Base-by-base conservation (phyloP, 1,284 basidiomycete species). In the Cystobasidium sp. region DNA sequence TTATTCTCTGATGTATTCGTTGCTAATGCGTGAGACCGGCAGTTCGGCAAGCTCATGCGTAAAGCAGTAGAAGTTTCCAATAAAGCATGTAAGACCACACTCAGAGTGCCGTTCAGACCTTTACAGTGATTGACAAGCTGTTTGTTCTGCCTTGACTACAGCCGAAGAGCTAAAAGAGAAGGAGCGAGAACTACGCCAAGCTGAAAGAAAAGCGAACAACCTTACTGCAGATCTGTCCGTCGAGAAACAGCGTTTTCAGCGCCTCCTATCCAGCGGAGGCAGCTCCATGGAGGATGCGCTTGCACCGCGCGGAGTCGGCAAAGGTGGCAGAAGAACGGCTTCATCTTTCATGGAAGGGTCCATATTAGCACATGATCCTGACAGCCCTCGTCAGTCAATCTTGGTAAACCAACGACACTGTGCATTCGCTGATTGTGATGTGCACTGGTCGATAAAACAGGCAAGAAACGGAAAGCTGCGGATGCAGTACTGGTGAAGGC, bases 391-490 rank as follows among this genome's bases (percentile, higher is more conserved):
- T 63, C 14, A 22, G 41, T 46, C 4, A 7, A n/a, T 47, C n/a
- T 6, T 22, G 6, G 12, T 12, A 5, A 31, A 47, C 39, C 43
- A 46, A 22, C 8, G 3, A 46, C 20, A 24, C 4, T 46, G 16
- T 24, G 39, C n/a, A n/a, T 16, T 46, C 9, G 9, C 8, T 12
- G 22, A 7, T 39, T 14, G 8, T 18, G 12, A 10, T 49, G 14
- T 8, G 1, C 9, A 49, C 6, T n/a, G 9, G 10, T 46, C 2
- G 12, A 39, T 12, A 6, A 16, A 18, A 61, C 47, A 71, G 69
- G 61, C 10, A 71, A 71, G 51, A 71, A 64, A 46, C 58, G 69
- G 5, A 71, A 71, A 41, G 69, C 69, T 71, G 69, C 69, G n/a
- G 69, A 62, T 37, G 56, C 58, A 6, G 58, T 61, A 10, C 51